These are phyloP conservation scores for Corynascus novoguineensis DNA, from an alignment of 495 filamentous ascomycete genomes.

Conservation along the genomic window DNA sequence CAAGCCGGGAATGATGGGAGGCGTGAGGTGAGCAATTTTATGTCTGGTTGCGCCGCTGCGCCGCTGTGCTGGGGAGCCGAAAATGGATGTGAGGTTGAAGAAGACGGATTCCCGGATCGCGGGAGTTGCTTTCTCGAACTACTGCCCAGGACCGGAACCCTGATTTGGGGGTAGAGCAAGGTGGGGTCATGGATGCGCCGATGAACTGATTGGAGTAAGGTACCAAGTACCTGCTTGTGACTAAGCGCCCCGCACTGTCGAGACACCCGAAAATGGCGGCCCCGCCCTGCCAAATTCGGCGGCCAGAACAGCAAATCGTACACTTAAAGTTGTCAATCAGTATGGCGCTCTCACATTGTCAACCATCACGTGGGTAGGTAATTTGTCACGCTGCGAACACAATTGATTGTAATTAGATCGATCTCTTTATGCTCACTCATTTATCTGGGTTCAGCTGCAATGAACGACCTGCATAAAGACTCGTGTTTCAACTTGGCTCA, in stretches of 20 bases:
- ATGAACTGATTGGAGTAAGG: neutral
- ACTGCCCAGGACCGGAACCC: neutral
- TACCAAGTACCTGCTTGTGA: constrained; percentile 11
- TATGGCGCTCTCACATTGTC: no score
- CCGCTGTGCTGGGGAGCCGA: constrained; percentile 1
- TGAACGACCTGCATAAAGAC: no score
- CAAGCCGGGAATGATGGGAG: neutral
- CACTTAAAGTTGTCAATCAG: no score
- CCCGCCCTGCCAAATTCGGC: constrained; percentile 14
- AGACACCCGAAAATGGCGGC: constrained; percentile 12
- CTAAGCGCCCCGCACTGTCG: constrained; percentile 9
- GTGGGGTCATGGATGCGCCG: neutral
- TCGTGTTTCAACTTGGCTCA: no score
- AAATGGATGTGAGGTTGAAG: constrained; percentile 9
- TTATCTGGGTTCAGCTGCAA: no score
- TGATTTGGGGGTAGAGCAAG: constrained; percentile 4
- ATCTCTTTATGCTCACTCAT: no score
- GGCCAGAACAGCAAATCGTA: constrained; percentile 8
- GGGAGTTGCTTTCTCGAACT: neutral
- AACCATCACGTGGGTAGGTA: no score
- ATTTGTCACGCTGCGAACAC: no score
- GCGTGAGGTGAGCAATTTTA: constrained; percentile 4
- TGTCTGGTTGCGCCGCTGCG: constrained; percentile 1
- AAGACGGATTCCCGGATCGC: constrained; percentile 4
- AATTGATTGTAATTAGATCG: no score